Percentiles rank a stretch among this genome's conserved stretches.
phyloP scores from a whole-genome alignment of 78 protist species.

The Dictyostelium purpureum region DNA sequence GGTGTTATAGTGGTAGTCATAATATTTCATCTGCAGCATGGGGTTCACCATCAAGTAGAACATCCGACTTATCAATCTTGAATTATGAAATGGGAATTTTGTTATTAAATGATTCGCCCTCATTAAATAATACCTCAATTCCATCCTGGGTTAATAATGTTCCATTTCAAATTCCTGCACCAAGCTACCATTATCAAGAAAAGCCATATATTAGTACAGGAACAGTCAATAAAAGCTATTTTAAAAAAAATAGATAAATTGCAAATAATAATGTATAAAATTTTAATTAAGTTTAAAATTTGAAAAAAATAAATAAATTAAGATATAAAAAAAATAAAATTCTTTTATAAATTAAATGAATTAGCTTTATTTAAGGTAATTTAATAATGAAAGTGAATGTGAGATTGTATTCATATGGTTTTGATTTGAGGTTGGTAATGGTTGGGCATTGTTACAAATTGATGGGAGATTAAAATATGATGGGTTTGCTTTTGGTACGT shows the following conservation, averaged over 20 bases:
- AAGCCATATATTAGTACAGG: no score
- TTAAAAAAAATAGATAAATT: no score
- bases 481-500: background rate
- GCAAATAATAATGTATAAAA: no score
- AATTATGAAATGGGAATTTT: constrained; percentile 66
- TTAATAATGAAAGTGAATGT: background rate
- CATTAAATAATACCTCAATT: background rate
- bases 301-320: no score
- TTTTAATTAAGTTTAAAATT: no score
- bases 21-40: constrained; percentile 56
- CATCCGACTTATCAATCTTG: constrained; percentile 1
- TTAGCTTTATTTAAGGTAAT: no score
- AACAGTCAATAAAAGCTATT: no score
- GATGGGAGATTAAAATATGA: background rate
- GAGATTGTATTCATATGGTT: background rate
- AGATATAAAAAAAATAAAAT: no score
- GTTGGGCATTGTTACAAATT: background rate
- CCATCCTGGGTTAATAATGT: constrained; percentile 3
- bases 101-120: background rate
- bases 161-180: constrained; percentile 18
- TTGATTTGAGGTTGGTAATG: background rate
- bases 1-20: constrained; percentile 60
- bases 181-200: no score
- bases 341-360: no score
- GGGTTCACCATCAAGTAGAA: constrained; percentile 41